Conservation (phyloP, 176 grass and related monocot genomes). For the Saccharum officinarum region DNA sequence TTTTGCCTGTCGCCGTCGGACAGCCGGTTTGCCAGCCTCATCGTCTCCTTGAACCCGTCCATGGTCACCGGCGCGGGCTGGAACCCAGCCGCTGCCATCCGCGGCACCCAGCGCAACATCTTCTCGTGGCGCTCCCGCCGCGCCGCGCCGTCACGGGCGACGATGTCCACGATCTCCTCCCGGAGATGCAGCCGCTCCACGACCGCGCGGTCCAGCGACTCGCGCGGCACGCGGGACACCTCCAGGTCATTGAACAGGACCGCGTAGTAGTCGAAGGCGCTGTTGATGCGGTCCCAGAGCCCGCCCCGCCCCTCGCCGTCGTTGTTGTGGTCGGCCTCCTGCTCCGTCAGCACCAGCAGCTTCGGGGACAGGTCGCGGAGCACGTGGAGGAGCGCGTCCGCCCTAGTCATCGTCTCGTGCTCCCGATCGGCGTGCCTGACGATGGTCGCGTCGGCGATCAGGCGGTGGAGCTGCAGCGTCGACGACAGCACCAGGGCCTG, state of each 20-base stretch:
- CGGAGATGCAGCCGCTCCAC: conserved; percentile 51
- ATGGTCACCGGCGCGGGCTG: background rate
- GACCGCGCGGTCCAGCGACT: conserved; percentile 30
- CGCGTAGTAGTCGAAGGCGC: conserved; percentile 53
- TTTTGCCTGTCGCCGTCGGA: background rate
- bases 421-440: background rate
- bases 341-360: conserved; percentile 65
- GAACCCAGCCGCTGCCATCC: conserved; percentile 48
- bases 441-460: background rate
- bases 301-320: background rate
- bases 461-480: background rate
- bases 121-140: conserved; percentile 64
- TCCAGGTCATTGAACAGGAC: conserved; percentile 56
- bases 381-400: conserved; percentile 45
- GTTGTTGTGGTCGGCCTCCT: conserved; percentile 75
- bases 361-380: conserved; percentile 48
- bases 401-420: background rate
- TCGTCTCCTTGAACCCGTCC: conserved; percentile 9
- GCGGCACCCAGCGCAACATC: conserved; percentile 38
- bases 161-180: conserved; percentile 65
- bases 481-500: background rate
- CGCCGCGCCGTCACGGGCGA: conserved; percentile 36
- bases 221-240: background rate
- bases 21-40: conserved; percentile 23
- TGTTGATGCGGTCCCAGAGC: conserved; percentile 34